Base-by-base conservation (phyloP, 108 stramenopile species). In the Skeletonema costatum region DNA sequence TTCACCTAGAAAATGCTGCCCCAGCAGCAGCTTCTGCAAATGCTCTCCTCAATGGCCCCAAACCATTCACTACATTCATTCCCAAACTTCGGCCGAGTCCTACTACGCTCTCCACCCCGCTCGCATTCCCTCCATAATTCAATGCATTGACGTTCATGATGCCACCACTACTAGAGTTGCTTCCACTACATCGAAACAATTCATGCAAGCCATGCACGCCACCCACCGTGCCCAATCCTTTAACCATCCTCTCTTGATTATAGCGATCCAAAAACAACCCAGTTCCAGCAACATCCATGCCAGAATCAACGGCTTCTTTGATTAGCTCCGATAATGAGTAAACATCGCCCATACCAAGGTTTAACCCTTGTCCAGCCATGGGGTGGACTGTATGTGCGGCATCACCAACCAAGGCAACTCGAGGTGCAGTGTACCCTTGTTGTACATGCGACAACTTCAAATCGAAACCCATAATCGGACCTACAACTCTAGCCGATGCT, bases 361-460 rank as follows among this genome's bases (percentile, higher is more conserved):
- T 99, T 59, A 99, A 87, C 0, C 97, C 97, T 74, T 99, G 98
- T 32, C 98, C 98, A 6, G 98, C 98, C 95, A 98, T 96, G 14
- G 97, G 98, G 87, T 99, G 98, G 21, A 98, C 87, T 0, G 96
- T 95, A 86, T 98, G 98, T 5, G 98, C 98, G 0, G 98, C 97
- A 86, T 98, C 98, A 33, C 98, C 97, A 3, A 97, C 87, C 60
- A 98, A 74, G 1, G 92, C 96, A 12, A 90, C 76, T 44, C 92
- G 87, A 13, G 79, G 79, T 32, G 66, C 73, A 2, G 69, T 73
- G 30, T 85, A 85, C 13, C 75, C 80, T 10, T 56, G 56, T 8
- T 64, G 62, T 4, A 75, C 84, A 68, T 85, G 84, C 12, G 75
- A 75, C 62, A 81, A 56, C 0, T 50, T 71, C 4, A 85, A 66